Evolutionary conservation across 768 basidiomycete species (phyloP), one percentile per base, ranked within the genome.

Genomic region (Tulasnella sp.): DNA sequence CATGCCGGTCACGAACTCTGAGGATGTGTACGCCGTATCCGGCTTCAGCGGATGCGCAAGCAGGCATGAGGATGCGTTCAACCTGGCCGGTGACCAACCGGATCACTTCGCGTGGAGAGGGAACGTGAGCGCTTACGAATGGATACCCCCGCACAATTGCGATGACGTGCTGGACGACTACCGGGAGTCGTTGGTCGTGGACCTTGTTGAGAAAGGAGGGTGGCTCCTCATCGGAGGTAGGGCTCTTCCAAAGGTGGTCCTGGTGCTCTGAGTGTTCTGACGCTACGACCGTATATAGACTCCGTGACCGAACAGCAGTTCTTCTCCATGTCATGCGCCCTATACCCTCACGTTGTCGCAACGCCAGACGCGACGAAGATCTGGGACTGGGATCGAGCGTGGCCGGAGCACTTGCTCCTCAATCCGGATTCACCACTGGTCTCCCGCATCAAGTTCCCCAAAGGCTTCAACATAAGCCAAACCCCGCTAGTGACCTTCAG

Each of bases 271-370:
- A n/a, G n/a, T n/a, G n/a, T n/a, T n/a, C n/a, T n/a, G n/a, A n/a
- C n/a, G n/a, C n/a, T n/a, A n/a, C n/a, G n/a, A n/a, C n/a, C n/a
- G n/a, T n/a, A n/a, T n/a, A n/a, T n/a, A 91, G 92, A 93, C 83
- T 93, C 92, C 0, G 90, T 93, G 22, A 90, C 91, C 1, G 92
- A 93, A 83, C 91, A 90, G 81, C 92, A 93, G 84, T 93, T 93
- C 87, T 93, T 93, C 84, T 93, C 92, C 5, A 84, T 93, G 0
- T 92, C 92, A 0, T 93, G 92, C 83, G 82, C 89, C 60, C 87
- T 93, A 3, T 90, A 90, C 84, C 92, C 92, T 0, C 91, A 93
- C 83, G 92, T 93, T 54, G 87, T 88, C 46, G 92, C 92, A 1
- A 91, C 89, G 2, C 92, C 92, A 1, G 88, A 90, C 81, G 37